These are phyloP conservation scores for Crithidia fasciculata DNA, from an alignment of 208 protist species.

Conservation along the genomic window DNA sequence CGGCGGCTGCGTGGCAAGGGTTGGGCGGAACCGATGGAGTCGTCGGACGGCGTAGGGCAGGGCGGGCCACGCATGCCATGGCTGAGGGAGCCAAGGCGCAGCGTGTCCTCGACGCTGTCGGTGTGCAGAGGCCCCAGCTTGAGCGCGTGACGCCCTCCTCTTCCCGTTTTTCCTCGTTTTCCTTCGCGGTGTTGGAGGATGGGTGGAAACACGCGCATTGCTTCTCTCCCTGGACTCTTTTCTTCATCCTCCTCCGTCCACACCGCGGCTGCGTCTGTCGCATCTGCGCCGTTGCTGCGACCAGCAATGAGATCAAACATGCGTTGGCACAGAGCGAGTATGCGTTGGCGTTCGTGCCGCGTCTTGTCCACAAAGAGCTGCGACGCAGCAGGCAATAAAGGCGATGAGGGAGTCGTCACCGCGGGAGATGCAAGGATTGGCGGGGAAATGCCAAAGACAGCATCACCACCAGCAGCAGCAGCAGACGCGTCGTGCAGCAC, in stretches of 20 bases:
- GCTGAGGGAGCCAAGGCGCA: conserved; percentile 24
- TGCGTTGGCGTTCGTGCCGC: conserved; percentile 10
- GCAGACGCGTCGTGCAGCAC: too few species aligned
- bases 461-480: too few species aligned
- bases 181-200: too few species aligned
- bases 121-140: too few species aligned
- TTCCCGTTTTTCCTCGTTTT: too few species aligned
- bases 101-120: background rate
- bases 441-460: background rate
- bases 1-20: background rate
- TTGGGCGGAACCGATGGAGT: background rate
- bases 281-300: background rate
- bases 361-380: background rate
- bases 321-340: conserved; percentile 15
- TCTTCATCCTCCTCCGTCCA: background rate
- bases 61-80: conserved; percentile 34
- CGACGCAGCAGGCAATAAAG: background rate
- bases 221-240: background rate
- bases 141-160: too few species aligned
- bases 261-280: background rate
- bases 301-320: conserved; percentile 10
- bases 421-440: background rate
- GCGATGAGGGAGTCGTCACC: background rate
- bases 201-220: background rate
- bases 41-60: conserved; percentile 24